Evolutionary conservation across 108 stramenopile species (phyloP).

Genomic region (Nitzschia sp.): DNA sequence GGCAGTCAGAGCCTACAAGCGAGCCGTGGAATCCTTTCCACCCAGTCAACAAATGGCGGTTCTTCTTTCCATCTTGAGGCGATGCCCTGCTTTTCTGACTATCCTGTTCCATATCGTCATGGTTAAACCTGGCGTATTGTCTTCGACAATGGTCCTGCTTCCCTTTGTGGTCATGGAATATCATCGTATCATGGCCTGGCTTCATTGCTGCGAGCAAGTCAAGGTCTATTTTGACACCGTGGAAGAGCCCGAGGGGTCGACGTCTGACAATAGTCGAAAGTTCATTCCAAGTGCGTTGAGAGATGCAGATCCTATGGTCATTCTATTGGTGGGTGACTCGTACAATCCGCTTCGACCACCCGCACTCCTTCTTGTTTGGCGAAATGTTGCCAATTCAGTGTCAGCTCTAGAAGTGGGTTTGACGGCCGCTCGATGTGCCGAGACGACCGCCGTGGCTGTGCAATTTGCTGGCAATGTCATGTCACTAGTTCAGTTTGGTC

Average conservation of each 20-base stretch:
- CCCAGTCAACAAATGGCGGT: constrained; percentile 31
- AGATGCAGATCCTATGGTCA: constrained; percentile 37
- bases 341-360: constrained; percentile 16
- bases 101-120: constrained; percentile 12
- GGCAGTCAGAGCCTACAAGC: constrained; percentile 42
- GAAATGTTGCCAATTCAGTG: constrained; percentile 38
- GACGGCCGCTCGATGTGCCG: constrained; percentile 40
- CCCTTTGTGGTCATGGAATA: constrained; percentile 39
- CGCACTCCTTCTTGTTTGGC: constrained; percentile 37
- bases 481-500: constrained; percentile 38
- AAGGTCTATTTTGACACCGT: not conserved
- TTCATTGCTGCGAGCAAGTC: constrained; percentile 18
- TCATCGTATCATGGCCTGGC: constrained; percentile 30
- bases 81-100: constrained; percentile 42
- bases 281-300: constrained; percentile 18
- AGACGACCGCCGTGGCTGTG: constrained; percentile 44
- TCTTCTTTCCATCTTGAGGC: constrained; percentile 20
- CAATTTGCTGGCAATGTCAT: constrained; percentile 43
- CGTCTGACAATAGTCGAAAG: not conserved
- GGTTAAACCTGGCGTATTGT: not conserved
- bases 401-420: constrained; percentile 44
- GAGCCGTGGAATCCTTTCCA: constrained; percentile 43
- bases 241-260: not conserved
- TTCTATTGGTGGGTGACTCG: constrained; percentile 32
- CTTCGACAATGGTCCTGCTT: constrained; percentile 15